Conservation (phyloP, 2,329 filamentous ascomycete genomes). For the Epichloe baconii region DNA sequence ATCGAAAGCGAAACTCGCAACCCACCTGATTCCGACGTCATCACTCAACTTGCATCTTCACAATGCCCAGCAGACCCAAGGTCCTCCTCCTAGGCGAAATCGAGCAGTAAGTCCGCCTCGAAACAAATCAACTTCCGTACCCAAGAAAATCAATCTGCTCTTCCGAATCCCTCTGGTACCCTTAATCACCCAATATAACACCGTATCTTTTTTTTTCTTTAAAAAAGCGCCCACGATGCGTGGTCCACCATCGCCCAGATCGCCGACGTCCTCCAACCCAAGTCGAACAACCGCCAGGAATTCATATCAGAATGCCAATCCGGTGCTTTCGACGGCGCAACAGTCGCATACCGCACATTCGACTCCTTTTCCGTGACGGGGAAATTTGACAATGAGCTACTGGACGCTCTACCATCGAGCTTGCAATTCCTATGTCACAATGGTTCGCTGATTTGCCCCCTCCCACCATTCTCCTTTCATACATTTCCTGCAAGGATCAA, state of each 20-base stretch:
- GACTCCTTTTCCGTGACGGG: slow-evolving; percentile 52
- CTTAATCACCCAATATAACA: too few species aligned
- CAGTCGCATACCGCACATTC: slow-evolving; percentile 61
- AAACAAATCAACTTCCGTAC: too few species aligned
- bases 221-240: slow-evolving; percentile 44
- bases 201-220: too few species aligned
- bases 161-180: too few species aligned
- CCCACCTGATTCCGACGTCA: too few species aligned
- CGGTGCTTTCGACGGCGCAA: slow-evolving; percentile 52
- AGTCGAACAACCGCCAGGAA: slow-evolving; percentile 45
- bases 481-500: not conserved
- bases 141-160: too few species aligned
- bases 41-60: not conserved
- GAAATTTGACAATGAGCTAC: slow-evolving; percentile 55
- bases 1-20: too few species aligned
- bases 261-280: slow-evolving; percentile 52
- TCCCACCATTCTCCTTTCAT: not conserved
- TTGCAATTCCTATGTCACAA: slow-evolving; percentile 49
- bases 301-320: slow-evolving; percentile 57
- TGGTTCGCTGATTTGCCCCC: slow-evolving; percentile 23
- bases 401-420: slow-evolving; percentile 40
- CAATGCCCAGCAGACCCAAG: slow-evolving; percentile 19
- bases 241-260: slow-evolving; percentile 49
- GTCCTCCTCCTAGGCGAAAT: slow-evolving; percentile 28
- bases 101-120: slow-evolving; percentile 20